Evolutionary conservation across 768 basidiomycete genomes (phyloP).

Genomic region (Sarcodon sp.): DNA sequence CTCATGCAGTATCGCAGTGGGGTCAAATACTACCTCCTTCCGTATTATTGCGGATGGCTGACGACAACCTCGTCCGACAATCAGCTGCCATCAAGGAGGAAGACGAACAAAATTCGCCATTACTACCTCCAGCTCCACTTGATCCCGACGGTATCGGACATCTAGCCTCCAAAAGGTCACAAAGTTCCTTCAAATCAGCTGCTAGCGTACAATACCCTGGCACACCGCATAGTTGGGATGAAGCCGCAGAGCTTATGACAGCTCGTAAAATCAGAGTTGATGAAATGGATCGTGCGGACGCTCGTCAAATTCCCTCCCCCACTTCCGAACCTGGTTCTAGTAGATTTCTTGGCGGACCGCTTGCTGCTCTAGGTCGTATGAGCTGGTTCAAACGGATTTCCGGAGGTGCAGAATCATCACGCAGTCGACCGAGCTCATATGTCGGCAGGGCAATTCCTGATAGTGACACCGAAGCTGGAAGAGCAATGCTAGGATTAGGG

Average conservation of each 20-base stretch:
- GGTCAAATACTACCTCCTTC: background rate
- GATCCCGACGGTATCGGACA: background rate
- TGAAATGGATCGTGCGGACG: background rate
- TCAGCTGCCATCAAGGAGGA: background rate
- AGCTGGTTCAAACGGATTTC: background rate
- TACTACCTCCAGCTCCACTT: background rate
- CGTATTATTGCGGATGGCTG: background rate
- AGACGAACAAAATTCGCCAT: background rate
- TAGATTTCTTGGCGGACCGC: too few relatives aligned
- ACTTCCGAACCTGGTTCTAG: background rate
- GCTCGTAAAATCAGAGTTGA: background rate
- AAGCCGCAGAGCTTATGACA: background rate
- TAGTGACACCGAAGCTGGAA: background rate
- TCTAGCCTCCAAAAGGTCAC: background rate
- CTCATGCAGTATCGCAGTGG: background rate
- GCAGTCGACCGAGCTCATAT: background rate
- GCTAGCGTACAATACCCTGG: background rate
- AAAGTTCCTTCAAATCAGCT: background rate
- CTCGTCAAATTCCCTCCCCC: background rate
- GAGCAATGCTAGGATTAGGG: background rate
- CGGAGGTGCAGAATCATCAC: background rate
- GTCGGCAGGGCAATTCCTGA: background rate
- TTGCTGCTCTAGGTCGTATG: background rate
- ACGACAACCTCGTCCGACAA: background rate
- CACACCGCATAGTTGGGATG: background rate